Percentiles rank a stretch among this genome's conserved stretches.
phyloP scores from a whole-genome alignment of 192 early-diverging fungal species.

The Backusella luteola region DNA sequence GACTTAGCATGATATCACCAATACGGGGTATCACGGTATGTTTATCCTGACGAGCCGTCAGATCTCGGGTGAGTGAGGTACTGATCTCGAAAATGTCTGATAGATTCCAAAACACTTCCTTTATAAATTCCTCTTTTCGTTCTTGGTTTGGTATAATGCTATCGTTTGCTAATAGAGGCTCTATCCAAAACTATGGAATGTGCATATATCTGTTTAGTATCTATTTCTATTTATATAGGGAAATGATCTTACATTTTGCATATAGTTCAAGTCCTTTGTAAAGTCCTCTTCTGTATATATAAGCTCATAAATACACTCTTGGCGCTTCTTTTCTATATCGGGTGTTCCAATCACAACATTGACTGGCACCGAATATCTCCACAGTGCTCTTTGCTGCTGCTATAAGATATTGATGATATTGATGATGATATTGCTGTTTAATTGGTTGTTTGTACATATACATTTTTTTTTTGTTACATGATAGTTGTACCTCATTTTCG shows the following conservation, averaged over 20 bases:
- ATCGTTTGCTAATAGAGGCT: constrained; percentile 58
- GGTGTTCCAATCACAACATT: constrained; percentile 72
- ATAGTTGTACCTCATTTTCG: neutral
- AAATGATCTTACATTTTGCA: constrained; percentile 58
- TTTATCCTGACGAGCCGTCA: constrained; percentile 64
- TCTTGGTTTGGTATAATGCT: constrained; percentile 56
- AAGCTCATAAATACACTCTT: constrained; percentile 92
- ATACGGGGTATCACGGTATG: constrained; percentile 71
- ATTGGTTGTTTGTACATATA: neutral
- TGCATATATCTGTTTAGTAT: neutral
- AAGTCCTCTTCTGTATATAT: constrained; percentile 89
- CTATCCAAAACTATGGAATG: constrained; percentile 54
- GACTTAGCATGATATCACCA: constrained; percentile 79
- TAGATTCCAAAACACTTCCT: constrained; percentile 78
- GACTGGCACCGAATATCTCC: constrained; percentile 82
- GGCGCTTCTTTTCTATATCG: constrained; percentile 77
- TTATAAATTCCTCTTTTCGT: constrained; percentile 73
- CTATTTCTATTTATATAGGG: neutral
- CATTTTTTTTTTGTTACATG: neutral
- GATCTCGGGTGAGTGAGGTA: constrained; percentile 56
- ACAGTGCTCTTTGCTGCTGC: constrained; percentile 45
- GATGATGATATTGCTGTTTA: neutral
- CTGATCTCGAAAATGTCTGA: constrained; percentile 64
- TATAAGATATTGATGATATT: neutral
- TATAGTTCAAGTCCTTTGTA: constrained; percentile 78